These are phyloP conservation scores for Luzula sylvatica DNA, from an alignment of 176 grass and related monocot genomes.

Conservation along the genomic window DNA sequence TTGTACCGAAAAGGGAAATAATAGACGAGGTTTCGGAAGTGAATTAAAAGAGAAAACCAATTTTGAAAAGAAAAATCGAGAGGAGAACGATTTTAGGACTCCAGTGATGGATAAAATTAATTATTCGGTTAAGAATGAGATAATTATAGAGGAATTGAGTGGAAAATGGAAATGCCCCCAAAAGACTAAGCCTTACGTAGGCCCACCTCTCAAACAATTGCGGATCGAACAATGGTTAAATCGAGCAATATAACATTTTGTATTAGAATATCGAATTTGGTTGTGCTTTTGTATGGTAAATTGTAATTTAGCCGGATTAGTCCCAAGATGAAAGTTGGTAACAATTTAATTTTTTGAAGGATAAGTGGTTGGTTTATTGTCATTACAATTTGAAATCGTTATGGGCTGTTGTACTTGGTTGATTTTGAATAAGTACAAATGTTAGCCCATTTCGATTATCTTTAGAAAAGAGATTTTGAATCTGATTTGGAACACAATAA, in stretches of 20 bases:
- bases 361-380: too few relatives aligned
- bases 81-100: constrained; percentile 13
- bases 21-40: not conserved
- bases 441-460: too few relatives aligned
- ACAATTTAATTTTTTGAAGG: too few relatives aligned
- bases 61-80: not conserved
- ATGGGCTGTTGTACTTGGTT: too few relatives aligned
- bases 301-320: too few relatives aligned
- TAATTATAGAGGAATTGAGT: not conserved
- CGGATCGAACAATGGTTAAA: constrained; percentile 47
- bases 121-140: constrained; percentile 11
- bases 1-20: not conserved
- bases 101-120: constrained; percentile 38
- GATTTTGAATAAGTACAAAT: too few relatives aligned
- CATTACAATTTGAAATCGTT: too few relatives aligned
- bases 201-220: constrained; percentile 52
- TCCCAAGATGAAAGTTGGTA: too few relatives aligned
- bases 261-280: not conserved
- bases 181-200: constrained; percentile 41
- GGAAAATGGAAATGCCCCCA: constrained; percentile 62
- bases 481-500: too few relatives aligned
- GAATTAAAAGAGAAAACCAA: constrained; percentile 6
- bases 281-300: too few relatives aligned
- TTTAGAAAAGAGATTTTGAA: too few relatives aligned
- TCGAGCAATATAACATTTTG: constrained; percentile 20